phyloP scores from a whole-genome alignment of 768 basidiomycete species.

The Boletus sensibilis region DNA sequence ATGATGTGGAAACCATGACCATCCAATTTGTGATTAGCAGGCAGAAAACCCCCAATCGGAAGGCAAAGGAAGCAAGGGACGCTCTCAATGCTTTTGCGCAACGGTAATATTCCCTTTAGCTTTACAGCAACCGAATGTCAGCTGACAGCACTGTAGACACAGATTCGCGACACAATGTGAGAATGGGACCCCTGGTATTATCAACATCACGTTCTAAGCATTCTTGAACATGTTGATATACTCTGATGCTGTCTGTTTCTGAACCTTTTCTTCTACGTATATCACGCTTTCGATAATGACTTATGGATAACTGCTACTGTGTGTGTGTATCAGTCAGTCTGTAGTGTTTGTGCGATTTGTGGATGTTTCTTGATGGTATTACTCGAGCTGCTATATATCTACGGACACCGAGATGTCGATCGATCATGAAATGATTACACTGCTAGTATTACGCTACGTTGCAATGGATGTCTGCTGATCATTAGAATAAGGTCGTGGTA shows the following conservation, averaged over 20 bases:
- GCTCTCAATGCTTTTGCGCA: slow-evolving; percentile 11
- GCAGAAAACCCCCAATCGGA: background rate
- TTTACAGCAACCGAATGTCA: background rate
- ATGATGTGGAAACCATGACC: slow-evolving; percentile 19
- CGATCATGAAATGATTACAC: background rate
- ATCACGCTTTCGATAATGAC: slow-evolving; percentile 12
- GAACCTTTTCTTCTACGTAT: background rate
- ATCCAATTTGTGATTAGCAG: slow-evolving; percentile 10
- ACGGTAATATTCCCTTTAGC: slow-evolving; percentile 9
- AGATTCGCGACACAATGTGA: slow-evolving; percentile 4
- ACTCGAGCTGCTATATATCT: slow-evolving; percentile 5
- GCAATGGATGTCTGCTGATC: background rate
- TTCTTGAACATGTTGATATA: slow-evolving; percentile 1
- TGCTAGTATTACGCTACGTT: background rate
- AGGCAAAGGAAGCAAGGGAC: background rate
- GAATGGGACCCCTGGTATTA: background rate
- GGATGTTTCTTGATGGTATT: slow-evolving; percentile 13
- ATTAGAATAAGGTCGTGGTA: background rate
- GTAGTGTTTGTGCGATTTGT: slow-evolving; percentile 10
- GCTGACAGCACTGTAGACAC: slow-evolving; percentile 21
- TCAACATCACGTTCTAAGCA: slow-evolving; percentile 23
- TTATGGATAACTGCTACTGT: slow-evolving; percentile 14
- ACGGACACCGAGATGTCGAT: slow-evolving; percentile 4
- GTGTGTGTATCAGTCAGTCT: slow-evolving; percentile 11
- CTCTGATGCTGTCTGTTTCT: background rate